Conservation (phyloP, 164 flowering plant genomes). For the Aristolochia californica region DNA sequence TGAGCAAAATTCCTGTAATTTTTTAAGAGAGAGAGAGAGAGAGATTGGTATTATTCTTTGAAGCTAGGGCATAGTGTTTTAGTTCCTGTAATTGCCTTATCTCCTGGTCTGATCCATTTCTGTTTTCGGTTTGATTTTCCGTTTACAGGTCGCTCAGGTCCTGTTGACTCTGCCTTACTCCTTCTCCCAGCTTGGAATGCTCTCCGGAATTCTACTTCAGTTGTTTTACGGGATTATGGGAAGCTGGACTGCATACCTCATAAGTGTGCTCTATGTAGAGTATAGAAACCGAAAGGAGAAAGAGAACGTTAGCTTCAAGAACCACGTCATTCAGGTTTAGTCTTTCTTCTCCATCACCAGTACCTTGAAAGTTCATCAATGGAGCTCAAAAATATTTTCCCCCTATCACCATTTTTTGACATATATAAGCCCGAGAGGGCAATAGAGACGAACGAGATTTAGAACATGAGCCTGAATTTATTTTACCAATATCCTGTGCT, state of each 20-base stretch:
- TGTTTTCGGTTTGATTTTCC: neutral
- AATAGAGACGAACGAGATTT: too few relatives aligned
- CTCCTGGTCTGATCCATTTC: neutral
- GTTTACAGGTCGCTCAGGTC: conserved; percentile 61
- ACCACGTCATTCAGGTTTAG: conserved; percentile 84
- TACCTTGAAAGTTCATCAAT: neutral
- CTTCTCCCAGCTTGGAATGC: conserved; percentile 73
- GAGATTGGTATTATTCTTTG: too few relatives aligned
- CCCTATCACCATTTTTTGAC: neutral
- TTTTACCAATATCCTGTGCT: too few relatives aligned
- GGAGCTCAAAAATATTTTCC: neutral
- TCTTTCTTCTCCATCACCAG: neutral
- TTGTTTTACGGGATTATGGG: conserved; percentile 68
- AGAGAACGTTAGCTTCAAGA: conserved; percentile 65
- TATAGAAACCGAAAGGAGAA: conserved; percentile 70
- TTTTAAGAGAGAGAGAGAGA: neutral
- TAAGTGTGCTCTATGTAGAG: conserved; percentile 74
- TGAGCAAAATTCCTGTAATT: conserved; percentile 14
- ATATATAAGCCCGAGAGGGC: too few relatives aligned
- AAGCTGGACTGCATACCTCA: conserved; percentile 91
- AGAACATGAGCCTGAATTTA: too few relatives aligned
- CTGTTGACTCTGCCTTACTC: conserved; percentile 76
- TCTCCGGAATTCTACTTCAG: conserved; percentile 63
- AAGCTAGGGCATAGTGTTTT: too few relatives aligned
- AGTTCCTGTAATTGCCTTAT: too few relatives aligned